Base-by-base conservation (phyloP, 2,329 filamentous ascomycete species). In the Lomentospora prolificans region DNA sequence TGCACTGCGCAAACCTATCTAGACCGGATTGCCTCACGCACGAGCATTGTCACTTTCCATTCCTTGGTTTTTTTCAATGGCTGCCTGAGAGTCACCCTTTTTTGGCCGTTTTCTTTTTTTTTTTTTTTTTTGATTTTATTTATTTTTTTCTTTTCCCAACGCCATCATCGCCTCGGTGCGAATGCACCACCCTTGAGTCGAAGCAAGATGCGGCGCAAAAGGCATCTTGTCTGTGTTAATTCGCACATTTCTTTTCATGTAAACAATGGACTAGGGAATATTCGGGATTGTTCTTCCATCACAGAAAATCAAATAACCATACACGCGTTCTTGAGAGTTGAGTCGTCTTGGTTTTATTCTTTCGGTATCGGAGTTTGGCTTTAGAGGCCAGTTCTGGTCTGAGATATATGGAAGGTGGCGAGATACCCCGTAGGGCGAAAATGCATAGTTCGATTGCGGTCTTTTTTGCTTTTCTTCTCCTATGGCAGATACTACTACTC, bases 321-420 rank as follows among this genome's bases (percentile, higher is more conserved):
- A 33, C 12, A 6, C 30, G 6, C 12, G 7, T 33, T 12, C 12
- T 12, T 33, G 12, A 7, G 30, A 6, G 30, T 12, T 33, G 6
- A 7, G 6, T 12, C 7, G 30, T 12, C 12, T 33, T 33, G 6
- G 30, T 33, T 33, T 33, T 33, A 6, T 12, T 33, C 7, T 39
- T 48, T 48, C 44, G 44, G 44, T 22, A 48, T 25, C 44, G 44
- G 44, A 48, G 44, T 27, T 48, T 48, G 22, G 44, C 17, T 48
- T 48, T 19, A 27, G 17, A 10, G 22, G 10, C 44, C 19, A 10
- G 44, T 48, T 46, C 19, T 19, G 41, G 41, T 46, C 19, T 22
- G 44, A 14, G 12, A 46, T 22, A 25, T 22, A 25, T 5, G n/a
- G 12, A 48, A 22, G 44, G 22, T 48, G 22, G 7, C 17, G 22